Base-by-base conservation (phyloP, 1,284 basidiomycete species). In the Butyriboletus pseudospeciosus region DNA sequence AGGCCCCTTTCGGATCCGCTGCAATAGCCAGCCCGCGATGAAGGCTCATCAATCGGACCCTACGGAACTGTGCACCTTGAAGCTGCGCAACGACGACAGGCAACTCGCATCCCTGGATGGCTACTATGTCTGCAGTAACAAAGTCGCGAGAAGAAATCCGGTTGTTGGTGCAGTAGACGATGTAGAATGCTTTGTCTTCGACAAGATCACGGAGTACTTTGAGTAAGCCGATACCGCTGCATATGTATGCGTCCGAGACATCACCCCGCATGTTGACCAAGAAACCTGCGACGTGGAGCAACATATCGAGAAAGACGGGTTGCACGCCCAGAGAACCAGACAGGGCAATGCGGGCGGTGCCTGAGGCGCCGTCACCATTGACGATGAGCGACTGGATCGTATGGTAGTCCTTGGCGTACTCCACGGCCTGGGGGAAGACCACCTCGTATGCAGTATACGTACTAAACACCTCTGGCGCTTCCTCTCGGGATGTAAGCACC, bases 251-350 rank as follows among this genome's bases (percentile, higher is more conserved):
- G 47, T 86, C 79, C 36, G 79, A 72, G 25, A 71, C 58, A 3
- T 70, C 71, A 3, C 76, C 79, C 39, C 74, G 76, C 64, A 82
- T 67, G 66, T 89, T 90, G 30, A 80, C 76, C 41, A 88, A 70
- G 67, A 90, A 86, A 2, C 87, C 87, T 1, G 84, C 80, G 34
- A 80, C 75, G 56, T 90, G 87, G 34, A 88, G 72, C 26, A 89
- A 71, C 0, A 82, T 80, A 60, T 90, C 87, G 49, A 80, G 72
- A 67, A 87, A 86, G n/a, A 86, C 63, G 1, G 82, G 79, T 54
- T 82, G 76, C 5, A 74, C 70, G 5, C 75, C 70, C 58, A 76
- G 79, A 12, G 65, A 59, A 25, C 59, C 45, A 3, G 78, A 76
- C 10, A 84, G 67, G 36, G 69, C 65, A 32, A 86, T 66, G 1